phyloP scores from a whole-genome alignment of 2,329 filamentous ascomycete species.

The Monosporascus sp. region DNA sequence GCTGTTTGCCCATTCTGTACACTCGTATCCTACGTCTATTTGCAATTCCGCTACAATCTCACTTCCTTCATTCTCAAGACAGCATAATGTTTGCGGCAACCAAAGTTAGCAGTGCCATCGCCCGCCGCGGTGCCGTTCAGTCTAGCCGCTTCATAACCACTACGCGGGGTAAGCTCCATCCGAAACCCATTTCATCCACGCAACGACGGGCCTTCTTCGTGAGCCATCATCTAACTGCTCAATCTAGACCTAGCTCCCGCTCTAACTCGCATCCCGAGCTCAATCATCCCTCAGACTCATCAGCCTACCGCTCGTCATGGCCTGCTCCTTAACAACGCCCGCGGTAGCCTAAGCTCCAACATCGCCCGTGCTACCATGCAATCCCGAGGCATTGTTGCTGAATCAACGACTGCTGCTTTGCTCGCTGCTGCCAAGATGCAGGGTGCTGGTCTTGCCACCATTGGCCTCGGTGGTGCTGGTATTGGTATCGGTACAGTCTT shows the following conservation, averaged over 20 bases:
- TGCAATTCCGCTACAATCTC: not conserved
- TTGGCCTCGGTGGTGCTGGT: constrained; percentile 25
- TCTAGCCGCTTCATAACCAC: constrained; percentile 16
- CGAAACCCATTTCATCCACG: constrained; percentile 9
- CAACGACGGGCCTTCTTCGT: not conserved
- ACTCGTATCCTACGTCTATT: not conserved
- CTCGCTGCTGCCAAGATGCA: constrained; percentile 5
- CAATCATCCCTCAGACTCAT: constrained; percentile 16
- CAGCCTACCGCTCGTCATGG: constrained; percentile 12
- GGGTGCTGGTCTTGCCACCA: constrained; percentile 14
- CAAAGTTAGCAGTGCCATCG: constrained; percentile 14
- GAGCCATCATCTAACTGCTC: not conserved
- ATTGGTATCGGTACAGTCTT: constrained; percentile 48
- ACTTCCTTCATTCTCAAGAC: not conserved
- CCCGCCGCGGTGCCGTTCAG: constrained; percentile 17
- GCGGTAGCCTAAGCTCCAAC: constrained; percentile 12
- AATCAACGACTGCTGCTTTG: constrained; percentile 19
- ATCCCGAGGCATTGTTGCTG: constrained; percentile 21
- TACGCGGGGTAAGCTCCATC: constrained; percentile 9
- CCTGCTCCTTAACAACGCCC: constrained; percentile 17
- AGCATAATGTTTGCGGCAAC: constrained; percentile 17
- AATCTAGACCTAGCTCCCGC: not conserved
- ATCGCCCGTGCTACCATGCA: constrained; percentile 18
- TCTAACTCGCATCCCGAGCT: constrained; percentile 20
- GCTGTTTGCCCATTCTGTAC: not conserved